Evolutionary conservation across 768 basidiomycete species (phyloP).

Genomic region (Naganishia antarctica): DNA sequence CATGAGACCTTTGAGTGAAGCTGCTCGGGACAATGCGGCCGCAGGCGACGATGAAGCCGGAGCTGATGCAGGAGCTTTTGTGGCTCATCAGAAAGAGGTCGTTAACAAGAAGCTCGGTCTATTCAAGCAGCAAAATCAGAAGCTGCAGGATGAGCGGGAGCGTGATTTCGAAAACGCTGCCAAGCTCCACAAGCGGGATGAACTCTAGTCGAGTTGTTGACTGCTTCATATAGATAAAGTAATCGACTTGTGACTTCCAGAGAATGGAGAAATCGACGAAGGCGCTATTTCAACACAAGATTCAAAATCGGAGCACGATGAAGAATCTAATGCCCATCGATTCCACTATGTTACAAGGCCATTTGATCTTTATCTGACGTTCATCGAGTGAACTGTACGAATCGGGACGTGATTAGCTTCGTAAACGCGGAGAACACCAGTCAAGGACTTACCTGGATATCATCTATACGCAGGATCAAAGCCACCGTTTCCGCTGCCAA

Average conservation of each 20-base stretch:
- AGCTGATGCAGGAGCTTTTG: neutral
- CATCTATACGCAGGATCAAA: slow-evolving; percentile 89
- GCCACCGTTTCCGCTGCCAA: slow-evolving; percentile 97
- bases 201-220: neutral
- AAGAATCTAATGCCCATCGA: neutral
- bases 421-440: neutral
- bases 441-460: slow-evolving; percentile 44
- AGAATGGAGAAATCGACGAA: no score
- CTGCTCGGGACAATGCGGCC: neutral
- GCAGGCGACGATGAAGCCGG: neutral
- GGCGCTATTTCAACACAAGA: neutral
- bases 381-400: slow-evolving; percentile 13
- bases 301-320: no score
- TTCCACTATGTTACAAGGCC: neutral
- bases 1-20: slow-evolving; percentile 2
- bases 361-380: neutral
- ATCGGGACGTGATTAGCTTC: neutral
- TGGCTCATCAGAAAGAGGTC: slow-evolving; percentile 5
- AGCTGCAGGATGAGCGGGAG: slow-evolving; percentile 1
- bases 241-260: no score
- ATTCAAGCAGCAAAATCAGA: slow-evolving; percentile 14
- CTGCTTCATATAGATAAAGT: no score
- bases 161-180: slow-evolving; percentile 6
- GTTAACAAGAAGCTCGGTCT: slow-evolving; percentile 11
- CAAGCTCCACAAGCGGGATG: slow-evolving; percentile 12